phyloP scores from a whole-genome alignment of 352 stramenopile genomes.

The Pythium insidiosum region DNA sequence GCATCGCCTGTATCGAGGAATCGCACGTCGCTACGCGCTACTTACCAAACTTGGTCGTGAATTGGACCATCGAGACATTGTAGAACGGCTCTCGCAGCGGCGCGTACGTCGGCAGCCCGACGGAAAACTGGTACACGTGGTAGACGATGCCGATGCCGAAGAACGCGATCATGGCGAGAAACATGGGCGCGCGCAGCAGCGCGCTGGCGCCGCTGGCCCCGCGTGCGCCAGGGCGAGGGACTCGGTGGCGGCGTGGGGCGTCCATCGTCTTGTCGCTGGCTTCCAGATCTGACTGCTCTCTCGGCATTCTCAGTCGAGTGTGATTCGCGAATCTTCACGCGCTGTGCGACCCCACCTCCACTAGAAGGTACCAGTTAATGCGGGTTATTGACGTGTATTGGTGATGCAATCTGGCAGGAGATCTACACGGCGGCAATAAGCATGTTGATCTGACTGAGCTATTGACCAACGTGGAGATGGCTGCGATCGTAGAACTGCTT shows the following conservation, averaged over 20 bases:
- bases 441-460: too few relatives aligned
- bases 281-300: too few relatives aligned
- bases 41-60: slow-evolving; percentile 72
- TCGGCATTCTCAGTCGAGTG: slow-evolving; percentile 7
- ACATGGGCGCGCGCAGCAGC: slow-evolving; percentile 15
- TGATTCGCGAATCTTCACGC: too few relatives aligned
- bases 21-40: background rate
- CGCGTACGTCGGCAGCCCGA: slow-evolving; percentile 14
- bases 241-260: slow-evolving; percentile 8
- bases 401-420: background rate
- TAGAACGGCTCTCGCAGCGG: slow-evolving; percentile 53
- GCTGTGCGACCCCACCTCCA: too few relatives aligned
- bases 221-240: slow-evolving; percentile 10
- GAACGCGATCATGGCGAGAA: slow-evolving; percentile 28
- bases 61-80: slow-evolving; percentile 79
- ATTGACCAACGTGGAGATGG: slow-evolving; percentile 53
- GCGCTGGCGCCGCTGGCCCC: slow-evolving; percentile 5
- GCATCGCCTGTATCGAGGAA: background rate
- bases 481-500: slow-evolving; percentile 82
- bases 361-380: slow-evolving; percentile 12
- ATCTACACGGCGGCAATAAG: too few relatives aligned
- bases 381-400: background rate
- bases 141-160: slow-evolving; percentile 48
- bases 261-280: too few relatives aligned
- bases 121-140: slow-evolving; percentile 62